Percentiles rank a stretch among this genome's conserved stretches.
Evolutionary conservation across 805 yeast species (phyloP).

Genomic region (Starmerella bombicola): DNA sequence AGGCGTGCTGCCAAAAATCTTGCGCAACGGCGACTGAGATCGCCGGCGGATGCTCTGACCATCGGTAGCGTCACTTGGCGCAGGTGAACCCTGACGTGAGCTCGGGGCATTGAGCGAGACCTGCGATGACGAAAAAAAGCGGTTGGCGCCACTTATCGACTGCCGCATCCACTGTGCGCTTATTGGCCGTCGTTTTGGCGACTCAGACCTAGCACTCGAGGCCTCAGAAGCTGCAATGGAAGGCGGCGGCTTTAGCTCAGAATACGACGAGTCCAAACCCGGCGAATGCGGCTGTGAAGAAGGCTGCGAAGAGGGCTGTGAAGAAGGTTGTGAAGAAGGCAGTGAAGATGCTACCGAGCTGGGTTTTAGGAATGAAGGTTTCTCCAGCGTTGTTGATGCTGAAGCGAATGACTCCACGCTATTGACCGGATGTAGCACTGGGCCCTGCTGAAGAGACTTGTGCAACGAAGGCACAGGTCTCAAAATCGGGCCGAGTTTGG

Average conservation of each 20-base stretch:
- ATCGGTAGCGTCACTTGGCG: neutral
- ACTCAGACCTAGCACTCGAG: neutral
- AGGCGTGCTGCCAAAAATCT: constrained; percentile 15
- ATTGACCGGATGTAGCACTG: neutral
- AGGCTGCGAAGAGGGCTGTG: too few species aligned
- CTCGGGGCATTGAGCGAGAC: neutral
- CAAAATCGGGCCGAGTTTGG: constrained; percentile 3
- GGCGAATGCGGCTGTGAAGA: too few species aligned
- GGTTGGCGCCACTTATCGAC: constrained; percentile 9
- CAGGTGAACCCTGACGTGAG: neutral
- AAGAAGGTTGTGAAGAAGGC: too few species aligned
- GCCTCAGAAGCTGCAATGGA: too few species aligned
- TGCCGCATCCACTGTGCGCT: constrained; percentile 13
- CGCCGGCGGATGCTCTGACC: constrained; percentile 2
- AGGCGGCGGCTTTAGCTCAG: too few species aligned
- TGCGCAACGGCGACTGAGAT: constrained; percentile 18
- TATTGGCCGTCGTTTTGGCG: constrained; percentile 13
- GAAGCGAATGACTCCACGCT: neutral
- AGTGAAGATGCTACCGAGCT: too few species aligned
- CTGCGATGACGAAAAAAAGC: constrained; percentile 12
- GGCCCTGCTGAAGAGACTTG: neutral
- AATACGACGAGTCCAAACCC: too few species aligned
- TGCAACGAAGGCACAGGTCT: neutral
- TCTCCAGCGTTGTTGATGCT: too few species aligned
- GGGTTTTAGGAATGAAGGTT: too few species aligned